phyloP scores from a whole-genome alignment of 2,329 filamentous ascomycete species.

The Colletotrichum navitas region DNA sequence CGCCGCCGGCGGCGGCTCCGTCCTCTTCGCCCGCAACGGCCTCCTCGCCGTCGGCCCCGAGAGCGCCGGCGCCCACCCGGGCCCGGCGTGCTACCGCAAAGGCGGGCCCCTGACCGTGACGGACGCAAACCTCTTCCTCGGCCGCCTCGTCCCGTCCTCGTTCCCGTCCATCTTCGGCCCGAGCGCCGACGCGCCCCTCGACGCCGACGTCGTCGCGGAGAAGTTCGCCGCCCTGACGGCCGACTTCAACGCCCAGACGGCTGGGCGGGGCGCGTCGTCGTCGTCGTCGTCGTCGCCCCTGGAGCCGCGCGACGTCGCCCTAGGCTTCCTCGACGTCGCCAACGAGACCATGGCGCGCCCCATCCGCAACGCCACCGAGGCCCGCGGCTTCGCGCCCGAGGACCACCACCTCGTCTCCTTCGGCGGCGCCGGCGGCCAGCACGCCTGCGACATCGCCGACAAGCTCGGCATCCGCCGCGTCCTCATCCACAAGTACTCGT shows the following conservation, averaged over 20 bases:
- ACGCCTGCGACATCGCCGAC: slow-evolving; percentile 57
- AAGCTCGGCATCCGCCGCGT: slow-evolving; percentile 56
- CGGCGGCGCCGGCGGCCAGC: slow-evolving; percentile 80
- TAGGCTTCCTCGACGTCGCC: slow-evolving; percentile 80
- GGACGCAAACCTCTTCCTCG: slow-evolving; percentile 78
- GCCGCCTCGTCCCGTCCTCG: slow-evolving; percentile 69
- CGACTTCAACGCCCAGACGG: slow-evolving; percentile 55
- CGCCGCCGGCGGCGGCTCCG: slow-evolving; percentile 62
- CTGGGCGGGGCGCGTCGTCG: too few species aligned
- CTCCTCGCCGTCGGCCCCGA: slow-evolving; percentile 79
- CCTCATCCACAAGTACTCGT: slow-evolving; percentile 58
- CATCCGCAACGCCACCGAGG: slow-evolving; percentile 80
- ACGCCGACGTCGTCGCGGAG: slow-evolving; percentile 53
- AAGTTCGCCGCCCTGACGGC: slow-evolving; percentile 58
- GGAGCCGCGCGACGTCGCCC: slow-evolving; percentile 61
- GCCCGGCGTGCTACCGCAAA: slow-evolving; percentile 79
- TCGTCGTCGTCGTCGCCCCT: slow-evolving; percentile 36
- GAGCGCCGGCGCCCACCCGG: slow-evolving; percentile 78
- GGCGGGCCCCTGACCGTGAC: slow-evolving; percentile 79
- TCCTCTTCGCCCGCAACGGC: slow-evolving; percentile 76
- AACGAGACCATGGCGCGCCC: slow-evolving; percentile 83
- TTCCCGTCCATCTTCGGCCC: slow-evolving; percentile 81
- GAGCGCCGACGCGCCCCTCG: slow-evolving; percentile 69
- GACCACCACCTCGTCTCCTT: slow-evolving; percentile 57
- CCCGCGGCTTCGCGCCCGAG: slow-evolving; percentile 53